Conservation (phyloP, 495 filamentous ascomycete species). For the Xeromyces bisporus region DNA sequence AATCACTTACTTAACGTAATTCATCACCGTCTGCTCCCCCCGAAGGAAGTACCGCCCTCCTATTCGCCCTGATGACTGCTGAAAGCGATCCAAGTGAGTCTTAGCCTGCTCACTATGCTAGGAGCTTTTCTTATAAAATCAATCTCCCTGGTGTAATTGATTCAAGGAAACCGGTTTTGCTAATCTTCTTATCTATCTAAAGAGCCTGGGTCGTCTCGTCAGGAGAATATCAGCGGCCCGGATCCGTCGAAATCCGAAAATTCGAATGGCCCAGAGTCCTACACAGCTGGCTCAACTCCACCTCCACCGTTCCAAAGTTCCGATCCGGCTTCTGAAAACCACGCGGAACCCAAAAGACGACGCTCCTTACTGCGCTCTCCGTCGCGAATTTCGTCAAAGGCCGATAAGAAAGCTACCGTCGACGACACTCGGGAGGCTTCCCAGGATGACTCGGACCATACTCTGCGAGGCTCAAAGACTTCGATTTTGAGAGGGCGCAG, state of each 20-base stretch:
- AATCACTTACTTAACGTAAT: no score
- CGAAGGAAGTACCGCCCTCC: not conserved
- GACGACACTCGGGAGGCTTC: constrained; percentile 49
- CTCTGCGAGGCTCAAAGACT: constrained; percentile 45
- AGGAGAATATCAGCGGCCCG: constrained; percentile 11
- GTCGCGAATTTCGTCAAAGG: constrained; percentile 51
- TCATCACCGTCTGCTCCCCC: not conserved
- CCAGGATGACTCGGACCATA: constrained; percentile 42
- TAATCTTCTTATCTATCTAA: no score
- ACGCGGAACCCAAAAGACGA: constrained; percentile 31
- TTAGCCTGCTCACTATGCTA: not conserved
- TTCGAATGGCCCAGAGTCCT: constrained; percentile 11
- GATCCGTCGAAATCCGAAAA: constrained; percentile 12
- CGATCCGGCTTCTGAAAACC: constrained; percentile 4
- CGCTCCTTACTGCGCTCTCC: constrained; percentile 42
- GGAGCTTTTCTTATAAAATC: constrained; percentile 3
- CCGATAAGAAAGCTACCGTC: constrained; percentile 40
- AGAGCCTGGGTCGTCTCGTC: constrained; percentile 18
- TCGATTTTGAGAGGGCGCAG: constrained; percentile 51
- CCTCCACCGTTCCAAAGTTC: constrained; percentile 6
- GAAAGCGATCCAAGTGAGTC: not conserved
- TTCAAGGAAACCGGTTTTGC: no score
- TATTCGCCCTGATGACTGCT: no score
- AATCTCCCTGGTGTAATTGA: no score
- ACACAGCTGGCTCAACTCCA: constrained; percentile 9